Evolutionary conservation across 306 rosid genomes (phyloP).

Genomic region (Biancaea sappan): DNA sequence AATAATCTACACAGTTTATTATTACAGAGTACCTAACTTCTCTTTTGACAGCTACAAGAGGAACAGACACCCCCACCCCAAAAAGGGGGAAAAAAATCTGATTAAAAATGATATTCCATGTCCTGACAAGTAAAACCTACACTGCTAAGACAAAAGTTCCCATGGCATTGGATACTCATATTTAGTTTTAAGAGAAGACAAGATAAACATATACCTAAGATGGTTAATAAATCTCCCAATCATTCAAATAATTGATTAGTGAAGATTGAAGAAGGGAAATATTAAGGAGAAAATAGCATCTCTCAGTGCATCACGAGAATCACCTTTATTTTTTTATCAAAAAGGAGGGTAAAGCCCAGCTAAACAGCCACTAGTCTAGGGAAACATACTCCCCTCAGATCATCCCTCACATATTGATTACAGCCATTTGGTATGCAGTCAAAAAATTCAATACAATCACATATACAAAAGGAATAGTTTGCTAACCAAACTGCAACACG

Average conservation of each 20-base stretch:
- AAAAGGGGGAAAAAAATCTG: too few relatives aligned
- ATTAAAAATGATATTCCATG: too few relatives aligned
- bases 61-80: too few relatives aligned
- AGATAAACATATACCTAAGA: conserved; percentile 15
- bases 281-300: conserved; percentile 9
- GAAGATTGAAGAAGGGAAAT: conserved; percentile 18
- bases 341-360: too few relatives aligned
- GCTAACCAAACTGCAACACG: too few relatives aligned
- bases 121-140: neutral
- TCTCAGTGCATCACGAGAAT: conserved; percentile 23
- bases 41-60: neutral
- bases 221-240: conserved; percentile 22
- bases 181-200: conserved; percentile 13
- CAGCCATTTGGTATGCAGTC: too few relatives aligned
- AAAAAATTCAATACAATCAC: too few relatives aligned
- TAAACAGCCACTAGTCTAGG: too few relatives aligned
- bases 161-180: neutral
- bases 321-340: too few relatives aligned
- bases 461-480: too few relatives aligned
- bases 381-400: too few relatives aligned
- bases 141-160: neutral
- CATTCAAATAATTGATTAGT: neutral
- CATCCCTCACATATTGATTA: too few relatives aligned
- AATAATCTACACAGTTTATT: neutral
- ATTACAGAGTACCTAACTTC: neutral